Conservation (phyloP, 176 grass and related monocot genomes). For the Carex pumila region DNA sequence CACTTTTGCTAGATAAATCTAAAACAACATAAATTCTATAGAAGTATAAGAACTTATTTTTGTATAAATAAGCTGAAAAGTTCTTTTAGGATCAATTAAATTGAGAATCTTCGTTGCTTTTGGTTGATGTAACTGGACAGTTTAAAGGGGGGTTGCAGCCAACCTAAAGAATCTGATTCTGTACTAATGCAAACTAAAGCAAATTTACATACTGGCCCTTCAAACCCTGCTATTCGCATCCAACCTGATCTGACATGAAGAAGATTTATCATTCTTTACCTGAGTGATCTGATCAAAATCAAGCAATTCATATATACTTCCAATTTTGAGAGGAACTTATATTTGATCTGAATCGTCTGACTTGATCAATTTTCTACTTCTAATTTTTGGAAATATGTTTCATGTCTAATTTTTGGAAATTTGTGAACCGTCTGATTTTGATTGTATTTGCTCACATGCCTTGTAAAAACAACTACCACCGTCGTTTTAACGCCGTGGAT, state of each 20-base stretch:
- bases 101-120: no score
- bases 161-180: neutral
- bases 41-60: neutral
- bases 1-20: neutral
- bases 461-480: neutral
- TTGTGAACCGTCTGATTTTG: neutral
- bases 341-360: neutral
- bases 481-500: neutral
- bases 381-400: neutral
- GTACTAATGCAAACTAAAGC: neutral
- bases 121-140: neutral
- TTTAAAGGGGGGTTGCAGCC: neutral
- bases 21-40: neutral
- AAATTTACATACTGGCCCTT: neutral
- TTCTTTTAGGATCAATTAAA: no score
- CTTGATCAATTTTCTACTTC: neutral
- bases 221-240: neutral
- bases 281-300: neutral
- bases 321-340: neutral
- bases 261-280: neutral
- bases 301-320: neutral
- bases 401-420: neutral
- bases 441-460: neutral
- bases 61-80: neutral
- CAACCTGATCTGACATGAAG: neutral